Evolutionary conservation across 2,329 filamentous ascomycete species (phyloP).

Genomic region (Botrytis byssoidea): DNA sequence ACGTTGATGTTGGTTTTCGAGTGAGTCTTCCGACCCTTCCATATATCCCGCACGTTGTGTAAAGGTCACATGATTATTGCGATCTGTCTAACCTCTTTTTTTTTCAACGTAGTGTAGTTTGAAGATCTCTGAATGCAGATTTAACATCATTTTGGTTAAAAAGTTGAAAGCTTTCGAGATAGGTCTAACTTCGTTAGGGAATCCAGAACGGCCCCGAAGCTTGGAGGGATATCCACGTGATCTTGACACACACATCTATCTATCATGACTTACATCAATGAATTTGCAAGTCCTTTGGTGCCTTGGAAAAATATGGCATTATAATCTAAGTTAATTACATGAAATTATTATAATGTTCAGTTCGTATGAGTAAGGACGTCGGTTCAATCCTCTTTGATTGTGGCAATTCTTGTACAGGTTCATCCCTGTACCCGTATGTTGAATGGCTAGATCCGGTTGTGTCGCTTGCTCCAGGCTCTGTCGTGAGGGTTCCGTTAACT

Average conservation of each 20-base stretch:
- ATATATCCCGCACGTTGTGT: background rate
- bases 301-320: background rate
- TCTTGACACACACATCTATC: background rate
- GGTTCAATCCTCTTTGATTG: background rate
- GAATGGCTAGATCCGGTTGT: background rate
- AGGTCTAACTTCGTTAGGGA: background rate
- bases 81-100: background rate
- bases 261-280: background rate
- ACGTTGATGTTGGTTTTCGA: background rate
- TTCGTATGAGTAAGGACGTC: background rate
- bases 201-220: background rate
- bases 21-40: background rate
- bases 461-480: background rate
- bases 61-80: background rate
- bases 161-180: background rate
- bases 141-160: background rate
- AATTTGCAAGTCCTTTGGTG: background rate
- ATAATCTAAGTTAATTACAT: background rate
- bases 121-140: background rate
- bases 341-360: background rate
- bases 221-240: background rate
- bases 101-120: background rate
- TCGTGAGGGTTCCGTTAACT: background rate
- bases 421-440: slow-evolving; percentile 2
- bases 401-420: background rate